Percentiles rank a stretch among this genome's conserved stretches.
phyloP scores from a whole-genome alignment of 345 rosid genomes.

The Xanthoceras sorbifolium region DNA sequence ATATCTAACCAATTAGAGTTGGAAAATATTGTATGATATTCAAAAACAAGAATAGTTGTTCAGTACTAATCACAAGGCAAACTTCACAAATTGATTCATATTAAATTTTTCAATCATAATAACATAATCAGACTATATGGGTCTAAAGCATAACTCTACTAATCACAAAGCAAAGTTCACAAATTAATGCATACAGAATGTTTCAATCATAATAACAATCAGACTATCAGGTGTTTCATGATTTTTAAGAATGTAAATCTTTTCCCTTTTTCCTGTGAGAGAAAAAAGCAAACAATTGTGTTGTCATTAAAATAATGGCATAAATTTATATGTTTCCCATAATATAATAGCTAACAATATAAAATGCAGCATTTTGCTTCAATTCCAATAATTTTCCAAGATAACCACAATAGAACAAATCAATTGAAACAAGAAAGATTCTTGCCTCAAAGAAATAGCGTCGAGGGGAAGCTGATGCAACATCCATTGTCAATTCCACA shows the following conservation, averaged over 20 bases:
- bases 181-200: no score
- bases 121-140: no score
- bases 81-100: no score
- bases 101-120: no score
- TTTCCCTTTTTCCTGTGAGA: background rate
- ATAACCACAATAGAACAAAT: conserved; percentile 10
- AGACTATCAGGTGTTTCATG: background rate
- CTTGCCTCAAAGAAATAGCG: conserved; percentile 95
- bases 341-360: background rate
- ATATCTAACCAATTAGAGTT: no score
- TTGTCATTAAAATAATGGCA: no score
- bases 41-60: no score
- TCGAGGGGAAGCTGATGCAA: conserved; percentile 88
- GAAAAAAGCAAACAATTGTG: background rate
- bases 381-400: background rate
- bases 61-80: no score
- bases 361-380: background rate
- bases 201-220: no score
- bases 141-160: no score
- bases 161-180: no score
- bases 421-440: conserved; percentile 30
- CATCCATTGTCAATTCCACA: conserved; percentile 91
- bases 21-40: no score
- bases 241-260: background rate
- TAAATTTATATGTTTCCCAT: background rate